Percentiles rank a stretch among this genome's conserved stretches.
These are phyloP conservation scores for Pulveroboletus sp. DNA, from an alignment of 768 basidiomycete genomes.

Conservation along the genomic window DNA sequence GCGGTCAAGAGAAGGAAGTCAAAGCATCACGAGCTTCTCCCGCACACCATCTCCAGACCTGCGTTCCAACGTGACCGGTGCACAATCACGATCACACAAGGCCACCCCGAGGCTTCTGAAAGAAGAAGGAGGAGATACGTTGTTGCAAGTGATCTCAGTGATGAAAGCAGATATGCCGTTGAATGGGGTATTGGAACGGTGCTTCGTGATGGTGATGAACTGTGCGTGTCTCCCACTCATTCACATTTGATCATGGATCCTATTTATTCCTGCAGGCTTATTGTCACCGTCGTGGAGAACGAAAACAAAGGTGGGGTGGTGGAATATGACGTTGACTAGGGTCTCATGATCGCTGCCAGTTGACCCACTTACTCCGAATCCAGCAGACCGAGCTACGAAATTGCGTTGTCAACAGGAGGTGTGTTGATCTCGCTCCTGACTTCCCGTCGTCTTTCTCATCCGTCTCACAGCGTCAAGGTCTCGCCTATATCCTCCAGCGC, in stretches of 20 bases:
- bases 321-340: background rate
- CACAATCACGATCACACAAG: conserved; percentile 85
- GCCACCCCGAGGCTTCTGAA: conserved; percentile 60
- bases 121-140: conserved; percentile 68
- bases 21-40: conserved; percentile 58
- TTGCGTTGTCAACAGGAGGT: conserved; percentile 91
- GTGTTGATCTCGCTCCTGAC: conserved; percentile 12
- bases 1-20: conserved; percentile 54
- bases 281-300: conserved; percentile 90
- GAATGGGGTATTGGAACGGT: conserved; percentile 99
- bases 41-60: conserved; percentile 68
- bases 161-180: conserved; percentile 90
- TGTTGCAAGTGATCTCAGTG: conserved; percentile 90
- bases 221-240: conserved; percentile 37
- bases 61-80: conserved; percentile 88
- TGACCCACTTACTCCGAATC: conserved; percentile 64
- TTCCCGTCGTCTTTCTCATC: conserved; percentile 9
- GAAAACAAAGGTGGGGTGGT: conserved; percentile 70
- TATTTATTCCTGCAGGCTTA: conserved; percentile 41
- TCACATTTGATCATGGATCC: background rate
- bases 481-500: conserved; percentile 82
- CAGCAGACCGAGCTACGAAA: conserved; percentile 72
- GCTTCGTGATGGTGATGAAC: conserved; percentile 88
- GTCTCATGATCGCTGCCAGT: conserved; percentile 36
- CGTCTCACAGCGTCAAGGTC: conserved; percentile 66